Evolutionary conservation across 2,329 filamentous ascomycete species (phyloP).

Genomic region (Didymella exigua): DNA sequence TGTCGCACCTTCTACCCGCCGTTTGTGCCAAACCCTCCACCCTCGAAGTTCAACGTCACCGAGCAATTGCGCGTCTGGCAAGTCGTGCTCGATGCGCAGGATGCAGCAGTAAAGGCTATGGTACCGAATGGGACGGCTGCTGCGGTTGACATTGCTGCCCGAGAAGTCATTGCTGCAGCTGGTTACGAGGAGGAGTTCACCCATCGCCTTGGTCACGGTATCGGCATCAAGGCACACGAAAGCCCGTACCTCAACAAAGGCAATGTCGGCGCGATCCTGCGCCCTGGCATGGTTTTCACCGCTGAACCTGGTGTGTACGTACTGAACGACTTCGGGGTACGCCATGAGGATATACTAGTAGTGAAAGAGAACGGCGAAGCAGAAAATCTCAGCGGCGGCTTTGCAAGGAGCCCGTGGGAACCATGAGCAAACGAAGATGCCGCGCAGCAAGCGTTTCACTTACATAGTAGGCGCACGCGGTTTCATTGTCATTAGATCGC

Average conservation of each 20-base stretch:
- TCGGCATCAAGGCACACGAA: slow-evolving; percentile 71
- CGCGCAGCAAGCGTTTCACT: neutral
- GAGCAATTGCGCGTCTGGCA: slow-evolving; percentile 66
- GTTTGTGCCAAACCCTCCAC: slow-evolving; percentile 27
- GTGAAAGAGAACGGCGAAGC: slow-evolving; percentile 61
- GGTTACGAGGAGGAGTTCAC: slow-evolving; percentile 66
- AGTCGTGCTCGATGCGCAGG: slow-evolving; percentile 67
- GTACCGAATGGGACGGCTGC: slow-evolving; percentile 61
- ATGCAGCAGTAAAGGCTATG: slow-evolving; percentile 59
- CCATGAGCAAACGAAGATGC: slow-evolving; percentile 40
- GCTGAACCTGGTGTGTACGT: slow-evolving; percentile 69
- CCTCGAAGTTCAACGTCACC: slow-evolving; percentile 23
- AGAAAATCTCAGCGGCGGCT: slow-evolving; percentile 60
- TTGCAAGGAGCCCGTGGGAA: slow-evolving; percentile 60
- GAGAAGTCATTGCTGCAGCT: slow-evolving; percentile 61
- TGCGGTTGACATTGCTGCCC: slow-evolving; percentile 65
- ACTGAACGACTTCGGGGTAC: slow-evolving; percentile 63
- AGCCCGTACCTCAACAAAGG: slow-evolving; percentile 69
- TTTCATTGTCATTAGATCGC: neutral
- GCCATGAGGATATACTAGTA: slow-evolving; percentile 67
- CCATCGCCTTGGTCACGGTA: slow-evolving; percentile 67
- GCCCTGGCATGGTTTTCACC: slow-evolving; percentile 67
- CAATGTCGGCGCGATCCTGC: slow-evolving; percentile 56
- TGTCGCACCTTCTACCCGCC: slow-evolving; percentile 64
- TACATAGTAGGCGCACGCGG: neutral